Base-by-base conservation (phyloP, 805 yeast genomes). In the Barnettozyma vustinii region DNA sequence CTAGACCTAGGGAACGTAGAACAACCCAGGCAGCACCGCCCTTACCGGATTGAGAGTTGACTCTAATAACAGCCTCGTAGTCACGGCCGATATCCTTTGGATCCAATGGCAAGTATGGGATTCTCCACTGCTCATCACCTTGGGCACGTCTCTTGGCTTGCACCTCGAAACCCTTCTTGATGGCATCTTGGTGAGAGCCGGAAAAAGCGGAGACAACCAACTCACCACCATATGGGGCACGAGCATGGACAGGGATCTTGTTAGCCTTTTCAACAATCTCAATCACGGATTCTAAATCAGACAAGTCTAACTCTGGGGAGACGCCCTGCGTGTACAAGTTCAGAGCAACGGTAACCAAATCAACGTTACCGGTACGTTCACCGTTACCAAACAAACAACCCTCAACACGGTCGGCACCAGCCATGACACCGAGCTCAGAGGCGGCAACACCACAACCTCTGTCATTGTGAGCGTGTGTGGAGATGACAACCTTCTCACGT, bases 21-120 rank as follows among this genome's bases (percentile, higher is more conserved):
- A 84, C 75, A 49, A 84, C 80, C 92, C 92, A 84, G 20, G 91
- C 88, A 42, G 91, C 88, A 67, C 92, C 92, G 63, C 92, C 92
- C 67, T 84, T 84, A 66, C 92, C 92, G n/a, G 88, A 81, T 70
- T 84, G 92, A 20, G 92, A 84, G 70, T 84, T 84, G 60, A 84
- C 91, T 73, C 92, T 76, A 62, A 84, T 84, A 50, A 84, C 87
- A 47, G 90, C 91, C 70, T 84, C 92, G 65, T 84, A 84, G 57
- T 76, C 83, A 72, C 89, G 76, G 49, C 92, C 92, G 57, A 84
- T 80, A 65, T 84, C 92, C 67, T 81, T 75, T 58, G 92, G 92
- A 71, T 84, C 92, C 65, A 84, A 74, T 52, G 92, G 90, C 61
- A 84, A 72, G 72, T 84, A 84, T 48, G 92, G 92, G 55, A 84